Conservation (phyloP, 202 grass and related monocot genomes). For the Setaria italica region DNA sequence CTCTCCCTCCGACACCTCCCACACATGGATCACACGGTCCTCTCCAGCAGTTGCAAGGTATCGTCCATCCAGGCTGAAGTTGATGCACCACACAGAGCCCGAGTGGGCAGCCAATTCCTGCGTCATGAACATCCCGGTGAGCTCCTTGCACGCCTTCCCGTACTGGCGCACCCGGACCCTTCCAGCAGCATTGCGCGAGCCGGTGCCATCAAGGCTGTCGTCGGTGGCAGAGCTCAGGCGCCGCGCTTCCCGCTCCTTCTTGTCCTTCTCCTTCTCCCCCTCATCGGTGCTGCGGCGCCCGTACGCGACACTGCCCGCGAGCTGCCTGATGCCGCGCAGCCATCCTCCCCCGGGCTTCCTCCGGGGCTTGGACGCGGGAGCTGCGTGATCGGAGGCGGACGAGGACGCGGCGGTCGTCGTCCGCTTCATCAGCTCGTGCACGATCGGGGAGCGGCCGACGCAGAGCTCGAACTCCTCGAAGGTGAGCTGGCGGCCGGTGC, state of each 20-base stretch:
- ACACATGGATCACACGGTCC: conserved; percentile 89
- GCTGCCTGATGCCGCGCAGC: conserved; percentile 79
- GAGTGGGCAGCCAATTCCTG: conserved; percentile 80
- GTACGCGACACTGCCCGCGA: conserved; percentile 71
- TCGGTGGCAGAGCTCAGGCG: conserved; percentile 92
- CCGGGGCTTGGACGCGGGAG: conserved; percentile 51
- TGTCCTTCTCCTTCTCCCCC: conserved; percentile 63
- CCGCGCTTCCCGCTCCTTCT: conserved; percentile 60
- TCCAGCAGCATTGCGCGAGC: conserved; percentile 57
- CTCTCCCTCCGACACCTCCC: conserved; percentile 73
- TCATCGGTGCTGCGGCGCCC: conserved; percentile 49
- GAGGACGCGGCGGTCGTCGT: conserved; percentile 43
- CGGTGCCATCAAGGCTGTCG: conserved; percentile 66
- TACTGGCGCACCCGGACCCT: conserved; percentile 90
- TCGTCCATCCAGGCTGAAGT: conserved; percentile 87
- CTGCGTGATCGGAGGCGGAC: conserved; percentile 31
- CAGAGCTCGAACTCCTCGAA: conserved; percentile 92
- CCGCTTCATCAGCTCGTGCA: conserved; percentile 93
- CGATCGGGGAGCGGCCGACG: conserved; percentile 91
- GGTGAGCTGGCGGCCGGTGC: conserved; percentile 84
- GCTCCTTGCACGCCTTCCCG: conserved; percentile 90
- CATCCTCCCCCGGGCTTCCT: conserved; percentile 64
- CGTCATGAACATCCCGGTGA: conserved; percentile 90
- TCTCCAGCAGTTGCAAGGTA: conserved; percentile 88
- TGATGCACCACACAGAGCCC: conserved; percentile 83